Evolutionary conservation across 2,329 filamentous ascomycete genomes (phyloP), one percentile per base, ranked within the genome.

Genomic region (Chaetomiaceae sp.): DNA sequence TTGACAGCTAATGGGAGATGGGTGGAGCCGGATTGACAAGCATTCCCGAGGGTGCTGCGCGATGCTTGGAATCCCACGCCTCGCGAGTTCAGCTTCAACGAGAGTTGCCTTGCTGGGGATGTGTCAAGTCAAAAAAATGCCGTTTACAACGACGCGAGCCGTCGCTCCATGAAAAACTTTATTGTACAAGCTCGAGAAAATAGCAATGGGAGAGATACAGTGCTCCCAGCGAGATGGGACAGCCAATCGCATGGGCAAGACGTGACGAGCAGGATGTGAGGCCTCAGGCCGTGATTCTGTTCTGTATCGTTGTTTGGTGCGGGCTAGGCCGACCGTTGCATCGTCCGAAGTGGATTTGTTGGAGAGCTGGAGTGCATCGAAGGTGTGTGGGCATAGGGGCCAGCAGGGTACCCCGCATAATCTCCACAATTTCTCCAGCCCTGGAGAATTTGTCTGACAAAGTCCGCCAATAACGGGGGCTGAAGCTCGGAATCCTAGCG

Each of bases 381-480:
- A 27, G 33, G 32, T 30, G 32, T 36, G 45, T 41, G 16, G 30
- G 46, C 13, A 25, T 18, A 34, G 33, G 14, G 18, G 33, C 20
- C 36, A 41, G 45, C 51, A 50, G 37, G 51, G 29, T 49, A 48
- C 58, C 58, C 58, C 60, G 56, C 58, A 54, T 48, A 25, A 43
- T 49, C 58, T 48, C 58, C 61, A 58, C 56, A 60, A 54, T 58
- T 61, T 56, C 55, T 56, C 57, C 60, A 58, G 54, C 33, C 27
- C 59, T 62, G 60, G 60, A 62, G 60, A 62, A 62, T 58, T 55
- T 58, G 27, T 43, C 30, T 43, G 44, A 11, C 33, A 56, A 62
- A 61, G 57, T 61, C 60, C 60, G 58, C 60, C 58, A 62, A 62
- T 62, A 53, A 59, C 51, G 48, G 45, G 16, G 34, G 42, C 37